Conservation (phyloP, 306 rosid genomes). For the Carpinus viminea region DNA sequence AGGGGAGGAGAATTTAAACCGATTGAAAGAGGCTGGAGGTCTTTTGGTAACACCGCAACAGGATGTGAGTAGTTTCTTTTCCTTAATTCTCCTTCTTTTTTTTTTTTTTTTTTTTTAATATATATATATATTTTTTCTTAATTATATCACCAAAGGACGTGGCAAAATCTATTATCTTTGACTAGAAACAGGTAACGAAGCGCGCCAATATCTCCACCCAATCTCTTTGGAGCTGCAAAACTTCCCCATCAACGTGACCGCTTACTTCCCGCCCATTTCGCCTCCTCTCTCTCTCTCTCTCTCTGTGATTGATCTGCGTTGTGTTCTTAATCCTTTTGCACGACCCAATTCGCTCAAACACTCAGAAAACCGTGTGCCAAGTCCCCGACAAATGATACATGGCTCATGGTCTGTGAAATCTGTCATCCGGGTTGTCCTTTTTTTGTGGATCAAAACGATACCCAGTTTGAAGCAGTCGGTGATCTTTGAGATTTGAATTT, state of each 20-base stretch:
- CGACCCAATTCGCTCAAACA: conserved; percentile 18
- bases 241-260: conserved; percentile 47
- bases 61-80: too few species aligned
- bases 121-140: background rate
- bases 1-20: too few species aligned
- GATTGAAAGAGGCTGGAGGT: too few species aligned
- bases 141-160: background rate
- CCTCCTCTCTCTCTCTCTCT: conserved; percentile 37
- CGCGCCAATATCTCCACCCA: conserved; percentile 66
- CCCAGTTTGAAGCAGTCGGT: conserved; percentile 12
- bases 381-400: too few species aligned
- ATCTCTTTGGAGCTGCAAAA: conserved; percentile 32
- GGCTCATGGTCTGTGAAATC: background rate
- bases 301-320: conserved; percentile 22
- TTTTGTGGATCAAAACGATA: conserved; percentile 13
- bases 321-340: conserved; percentile 14
- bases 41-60: too few species aligned
- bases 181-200: conserved; percentile 30
- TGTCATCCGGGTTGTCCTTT: conserved; percentile 24
- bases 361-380: conserved; percentile 15
- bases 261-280: conserved; percentile 61
- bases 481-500: background rate
- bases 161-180: background rate
- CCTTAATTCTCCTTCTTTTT: too few species aligned
- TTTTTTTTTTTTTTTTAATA: too few species aligned